A percentile compares a stretch with the other conserved stretches of the same genome.
Evolutionary conservation across 768 basidiomycete species (phyloP).

Genomic region (Mycena maculata): DNA sequence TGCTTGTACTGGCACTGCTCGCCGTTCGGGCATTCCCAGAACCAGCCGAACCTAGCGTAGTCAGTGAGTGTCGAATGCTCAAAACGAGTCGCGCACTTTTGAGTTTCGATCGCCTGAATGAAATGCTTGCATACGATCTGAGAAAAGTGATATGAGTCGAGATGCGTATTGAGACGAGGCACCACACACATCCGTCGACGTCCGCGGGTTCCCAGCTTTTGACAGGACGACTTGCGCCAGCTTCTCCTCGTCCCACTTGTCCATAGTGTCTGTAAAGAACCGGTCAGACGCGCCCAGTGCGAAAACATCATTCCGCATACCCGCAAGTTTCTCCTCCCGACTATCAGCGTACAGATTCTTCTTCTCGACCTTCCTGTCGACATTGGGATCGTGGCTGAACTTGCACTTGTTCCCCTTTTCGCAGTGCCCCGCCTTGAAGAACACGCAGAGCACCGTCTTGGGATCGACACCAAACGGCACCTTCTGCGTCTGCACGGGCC

Average conservation of each 20-base stretch:
- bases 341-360: constrained; percentile 93
- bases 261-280: constrained; percentile 86
- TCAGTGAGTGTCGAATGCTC: neutral
- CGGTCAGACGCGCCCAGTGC: constrained; percentile 5
- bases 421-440: constrained; percentile 91
- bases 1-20: constrained; percentile 86
- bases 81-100: constrained; percentile 64
- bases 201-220: constrained; percentile 91
- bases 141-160: constrained; percentile 6
- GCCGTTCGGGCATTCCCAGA: constrained; percentile 95
- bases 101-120: constrained; percentile 93
- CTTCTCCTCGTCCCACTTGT: constrained; percentile 97
- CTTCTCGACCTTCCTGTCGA: constrained; percentile 94
- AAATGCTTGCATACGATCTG: constrained; percentile 99
- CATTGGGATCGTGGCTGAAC: constrained; percentile 93
- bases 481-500: constrained; percentile 84
- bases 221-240: constrained; percentile 86
- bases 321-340: constrained; percentile 82
- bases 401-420: constrained; percentile 97
- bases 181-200: constrained; percentile 83
- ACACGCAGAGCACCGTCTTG: constrained; percentile 92
- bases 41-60: constrained; percentile 82
- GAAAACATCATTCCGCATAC: constrained; percentile 56
- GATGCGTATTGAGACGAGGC: neutral
- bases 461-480: constrained; percentile 97